A percentile compares a stretch with the other conserved stretches of the same genome.
Evolutionary conservation across 768 basidiomycete genomes (phyloP).

Genomic region (Pulveroboletus sp.): DNA sequence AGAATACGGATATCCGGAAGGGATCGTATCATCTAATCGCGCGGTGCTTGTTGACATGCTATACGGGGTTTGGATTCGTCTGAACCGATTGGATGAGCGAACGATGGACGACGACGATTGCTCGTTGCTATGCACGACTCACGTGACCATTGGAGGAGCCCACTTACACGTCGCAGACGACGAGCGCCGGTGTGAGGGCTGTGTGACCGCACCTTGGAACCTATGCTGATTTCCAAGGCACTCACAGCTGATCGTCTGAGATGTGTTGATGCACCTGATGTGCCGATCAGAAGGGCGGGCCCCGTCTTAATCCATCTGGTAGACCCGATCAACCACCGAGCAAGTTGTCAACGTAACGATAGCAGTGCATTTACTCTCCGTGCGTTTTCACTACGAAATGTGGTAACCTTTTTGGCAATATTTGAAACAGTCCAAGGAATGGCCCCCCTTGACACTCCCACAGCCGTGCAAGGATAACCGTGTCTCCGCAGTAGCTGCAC

Average conservation of each 20-base stretch:
- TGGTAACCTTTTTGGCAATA: background rate
- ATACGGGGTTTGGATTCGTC: background rate
- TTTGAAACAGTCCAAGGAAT: background rate
- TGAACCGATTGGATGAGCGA: background rate
- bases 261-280: background rate
- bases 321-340: background rate
- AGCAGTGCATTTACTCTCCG: background rate
- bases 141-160: constrained; percentile 3
- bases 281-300: background rate
- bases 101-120: too few species aligned
- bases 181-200: background rate
- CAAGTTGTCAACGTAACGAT: background rate
- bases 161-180: too few species aligned
- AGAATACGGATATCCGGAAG: constrained; percentile 42
- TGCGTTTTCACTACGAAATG: background rate
- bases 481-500: background rate
- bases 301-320: background rate
- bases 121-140: background rate
- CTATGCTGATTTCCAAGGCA: background rate
- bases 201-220: background rate
- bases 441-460: background rate
- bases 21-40: constrained; percentile 37
- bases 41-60: constrained; percentile 10
- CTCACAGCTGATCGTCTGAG: background rate
- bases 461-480: background rate